A percentile compares a stretch with the other conserved stretches of the same genome.
phyloP scores from a whole-genome alignment of 2,329 filamentous ascomycete species.

The Talaromyces amestolkiae region DNA sequence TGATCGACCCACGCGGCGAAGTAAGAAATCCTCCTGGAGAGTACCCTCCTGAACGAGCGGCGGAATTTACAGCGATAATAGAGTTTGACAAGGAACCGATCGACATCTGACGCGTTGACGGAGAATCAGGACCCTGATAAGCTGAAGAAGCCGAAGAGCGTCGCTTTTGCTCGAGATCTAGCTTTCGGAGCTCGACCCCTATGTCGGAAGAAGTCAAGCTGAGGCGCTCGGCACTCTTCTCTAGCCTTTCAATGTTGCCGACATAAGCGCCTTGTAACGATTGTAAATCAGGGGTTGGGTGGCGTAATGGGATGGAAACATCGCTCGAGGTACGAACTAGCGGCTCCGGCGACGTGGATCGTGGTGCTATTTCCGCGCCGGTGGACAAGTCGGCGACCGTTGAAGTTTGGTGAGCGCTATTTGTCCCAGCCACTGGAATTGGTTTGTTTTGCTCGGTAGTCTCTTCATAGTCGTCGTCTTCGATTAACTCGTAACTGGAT shows the following conservation, averaged over 20 bases:
- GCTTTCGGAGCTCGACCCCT: slow-evolving; percentile 45
- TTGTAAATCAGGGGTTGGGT: slow-evolving; percentile 51
- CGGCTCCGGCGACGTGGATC: slow-evolving; percentile 29
- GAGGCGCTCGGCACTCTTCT: slow-evolving; percentile 49
- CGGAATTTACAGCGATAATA: slow-evolving; percentile 34
- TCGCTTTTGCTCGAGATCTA: slow-evolving; percentile 46
- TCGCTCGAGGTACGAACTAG: slow-evolving; percentile 41
- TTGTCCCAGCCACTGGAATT: slow-evolving; percentile 7
- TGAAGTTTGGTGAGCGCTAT: slow-evolving; percentile 9
- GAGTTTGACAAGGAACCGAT: slow-evolving; percentile 44
- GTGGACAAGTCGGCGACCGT: slow-evolving; percentile 4
- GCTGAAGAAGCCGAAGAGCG: slow-evolving; percentile 35
- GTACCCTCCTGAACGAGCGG: slow-evolving; percentile 41
- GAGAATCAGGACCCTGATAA: slow-evolving; percentile 16
- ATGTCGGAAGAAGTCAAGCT: slow-evolving; percentile 48
- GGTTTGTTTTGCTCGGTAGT: slow-evolving; percentile 26
- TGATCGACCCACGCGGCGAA: slow-evolving; percentile 44
- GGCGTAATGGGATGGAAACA: slow-evolving; percentile 44
- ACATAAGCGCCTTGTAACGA: slow-evolving; percentile 51
- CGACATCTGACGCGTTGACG: slow-evolving; percentile 31
- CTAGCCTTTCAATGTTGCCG: slow-evolving; percentile 50
- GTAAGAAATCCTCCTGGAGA: slow-evolving; percentile 38
- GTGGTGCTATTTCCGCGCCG: slow-evolving; percentile 10
- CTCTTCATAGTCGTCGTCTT: slow-evolving; percentile 46
- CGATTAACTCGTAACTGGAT: slow-evolving; percentile 46